Conservation (phyloP, 495 filamentous ascomycete genomes). For the Aspergillus carlsbadensis region DNA sequence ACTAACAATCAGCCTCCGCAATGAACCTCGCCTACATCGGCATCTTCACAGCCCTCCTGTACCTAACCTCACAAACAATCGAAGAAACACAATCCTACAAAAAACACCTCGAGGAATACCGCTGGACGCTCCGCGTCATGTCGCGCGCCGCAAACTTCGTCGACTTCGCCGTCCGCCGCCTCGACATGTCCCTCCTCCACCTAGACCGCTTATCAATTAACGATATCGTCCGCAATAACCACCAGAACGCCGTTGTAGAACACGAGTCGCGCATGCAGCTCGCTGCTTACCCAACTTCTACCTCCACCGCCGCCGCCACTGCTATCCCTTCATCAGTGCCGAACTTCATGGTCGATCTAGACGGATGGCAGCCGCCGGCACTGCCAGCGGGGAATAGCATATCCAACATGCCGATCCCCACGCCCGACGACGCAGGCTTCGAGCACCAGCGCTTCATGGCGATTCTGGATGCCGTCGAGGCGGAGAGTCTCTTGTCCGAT, state of each 20-base stretch:
- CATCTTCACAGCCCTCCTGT: background rate
- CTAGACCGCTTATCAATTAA: background rate
- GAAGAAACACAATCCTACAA: slow-evolving; percentile 6
- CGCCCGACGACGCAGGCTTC: background rate
- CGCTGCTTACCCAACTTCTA: no score
- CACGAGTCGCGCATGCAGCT: background rate
- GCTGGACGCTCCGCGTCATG: slow-evolving; percentile 6
- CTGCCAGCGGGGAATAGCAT: background rate
- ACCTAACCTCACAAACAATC: slow-evolving; percentile 7
- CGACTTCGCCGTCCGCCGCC: slow-evolving; percentile 4
- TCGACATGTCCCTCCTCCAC: slow-evolving; percentile 5
- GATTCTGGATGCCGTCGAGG: background rate
- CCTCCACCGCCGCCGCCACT: no score
- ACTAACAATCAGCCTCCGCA: slow-evolving; percentile 1
- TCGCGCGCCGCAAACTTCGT: slow-evolving; percentile 1
- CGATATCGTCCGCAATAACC: slow-evolving; percentile 7
- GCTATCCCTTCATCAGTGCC: no score
- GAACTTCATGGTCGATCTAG: no score
- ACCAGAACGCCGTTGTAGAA: background rate
- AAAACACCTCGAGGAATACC: background rate
- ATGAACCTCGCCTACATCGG: slow-evolving; percentile 7
- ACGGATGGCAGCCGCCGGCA: no score
- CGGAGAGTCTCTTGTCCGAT: background rate
- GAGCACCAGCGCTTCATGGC: slow-evolving; percentile 3
- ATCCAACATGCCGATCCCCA: background rate